Evolutionary conservation across 345 rosid genomes (phyloP).

Genomic region (Ceriops zippeliana): DNA sequence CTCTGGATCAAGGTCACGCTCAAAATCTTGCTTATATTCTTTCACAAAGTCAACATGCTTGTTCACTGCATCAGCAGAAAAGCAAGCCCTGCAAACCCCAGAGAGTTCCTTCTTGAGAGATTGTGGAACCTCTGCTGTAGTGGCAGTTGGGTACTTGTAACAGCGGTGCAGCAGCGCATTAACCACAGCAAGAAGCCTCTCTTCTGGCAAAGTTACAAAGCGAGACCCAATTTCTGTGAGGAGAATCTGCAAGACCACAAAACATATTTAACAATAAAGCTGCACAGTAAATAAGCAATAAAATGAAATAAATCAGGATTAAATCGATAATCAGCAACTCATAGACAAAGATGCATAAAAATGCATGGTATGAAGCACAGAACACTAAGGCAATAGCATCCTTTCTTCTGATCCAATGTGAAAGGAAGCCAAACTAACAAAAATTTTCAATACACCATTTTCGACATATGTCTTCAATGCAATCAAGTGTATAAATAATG

Average conservation of each 20-base stretch:
- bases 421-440: background rate
- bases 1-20: slow-evolving; percentile 97
- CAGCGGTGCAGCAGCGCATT: slow-evolving; percentile 97
- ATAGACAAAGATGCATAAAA: background rate
- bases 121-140: slow-evolving; percentile 96
- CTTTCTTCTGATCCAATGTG: background rate
- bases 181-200: slow-evolving; percentile 95
- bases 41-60: slow-evolving; percentile 97
- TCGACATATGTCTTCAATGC: no score
- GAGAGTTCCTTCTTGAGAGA: slow-evolving; percentile 98
- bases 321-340: background rate
- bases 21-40: slow-evolving; percentile 97
- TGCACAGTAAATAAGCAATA: background rate
- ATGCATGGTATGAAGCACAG: background rate
- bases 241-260: slow-evolving; percentile 55
- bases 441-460: background rate
- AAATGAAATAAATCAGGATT: background rate
- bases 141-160: slow-evolving; percentile 96
- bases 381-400: background rate
- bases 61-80: slow-evolving; percentile 94
- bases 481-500: background rate
- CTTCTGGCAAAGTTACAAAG: slow-evolving; percentile 94
- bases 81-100: slow-evolving; percentile 98
- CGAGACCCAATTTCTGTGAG: slow-evolving; percentile 96
- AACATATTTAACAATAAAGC: background rate